phyloP scores from a whole-genome alignment of 805 yeast genomes.

The Jamesozyma rosinii region DNA sequence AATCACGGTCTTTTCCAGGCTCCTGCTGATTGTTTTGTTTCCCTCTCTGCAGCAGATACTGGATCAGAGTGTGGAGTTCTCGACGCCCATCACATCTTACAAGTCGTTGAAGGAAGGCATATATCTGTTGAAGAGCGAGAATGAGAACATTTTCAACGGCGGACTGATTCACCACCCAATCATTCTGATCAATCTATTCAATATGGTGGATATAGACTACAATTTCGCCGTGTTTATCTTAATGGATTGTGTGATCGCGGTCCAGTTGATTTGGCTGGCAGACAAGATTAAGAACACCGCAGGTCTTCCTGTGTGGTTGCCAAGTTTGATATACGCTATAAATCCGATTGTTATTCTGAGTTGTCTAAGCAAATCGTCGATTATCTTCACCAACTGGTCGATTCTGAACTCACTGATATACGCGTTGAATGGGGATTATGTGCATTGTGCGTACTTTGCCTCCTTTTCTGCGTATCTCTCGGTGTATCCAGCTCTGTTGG shows the following conservation, averaged over 20 bases:
- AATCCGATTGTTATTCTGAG: slow-evolving; percentile 75
- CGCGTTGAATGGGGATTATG: slow-evolving; percentile 34
- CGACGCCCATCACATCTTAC: slow-evolving; percentile 30
- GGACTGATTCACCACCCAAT: slow-evolving; percentile 87
- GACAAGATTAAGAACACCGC: slow-evolving; percentile 24
- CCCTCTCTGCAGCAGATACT: slow-evolving; percentile 21
- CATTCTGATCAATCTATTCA: slow-evolving; percentile 34
- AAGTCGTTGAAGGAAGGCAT: slow-evolving; percentile 57
- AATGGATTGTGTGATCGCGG: slow-evolving; percentile 51
- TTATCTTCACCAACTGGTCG: slow-evolving; percentile 49
- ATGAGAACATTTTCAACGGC: slow-evolving; percentile 56
- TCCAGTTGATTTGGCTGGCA: slow-evolving; percentile 32
- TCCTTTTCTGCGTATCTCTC: slow-evolving; percentile 57
- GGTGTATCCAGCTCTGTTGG: slow-evolving; percentile 50
- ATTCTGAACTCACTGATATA: slow-evolving; percentile 40
- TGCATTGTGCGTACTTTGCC: slow-evolving; percentile 10
- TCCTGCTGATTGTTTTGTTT: slow-evolving; percentile 15
- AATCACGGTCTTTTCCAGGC: slow-evolving; percentile 8
- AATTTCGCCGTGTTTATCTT: slow-evolving; percentile 5
- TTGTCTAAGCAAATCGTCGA: slow-evolving; percentile 59
- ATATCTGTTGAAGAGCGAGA: slow-evolving; percentile 41
- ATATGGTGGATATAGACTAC: neutral
- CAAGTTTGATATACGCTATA: slow-evolving; percentile 58
- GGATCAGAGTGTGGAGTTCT: slow-evolving; percentile 28
- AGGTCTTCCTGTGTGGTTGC: slow-evolving; percentile 30